phyloP scores from a whole-genome alignment of 495 filamentous ascomycete species.

The Xylaria venustula region DNA sequence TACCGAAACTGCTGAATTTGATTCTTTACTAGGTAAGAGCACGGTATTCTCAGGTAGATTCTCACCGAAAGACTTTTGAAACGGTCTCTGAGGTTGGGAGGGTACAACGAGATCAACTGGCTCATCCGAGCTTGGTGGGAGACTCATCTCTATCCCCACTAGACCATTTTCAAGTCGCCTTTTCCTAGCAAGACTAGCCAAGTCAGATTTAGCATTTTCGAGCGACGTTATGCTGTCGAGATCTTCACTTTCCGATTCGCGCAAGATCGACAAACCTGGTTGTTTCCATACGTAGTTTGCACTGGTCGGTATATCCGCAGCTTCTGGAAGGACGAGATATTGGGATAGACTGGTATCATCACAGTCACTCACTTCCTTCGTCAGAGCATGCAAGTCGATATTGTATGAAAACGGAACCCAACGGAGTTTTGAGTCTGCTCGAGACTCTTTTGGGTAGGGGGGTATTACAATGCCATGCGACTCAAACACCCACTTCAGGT shows the following conservation, averaged over 20 bases:
- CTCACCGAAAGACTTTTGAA: neutral
- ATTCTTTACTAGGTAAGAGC: constrained; percentile 19
- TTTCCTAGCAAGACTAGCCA: constrained; percentile 23
- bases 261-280: constrained; percentile 52
- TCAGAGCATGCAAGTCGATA: constrained; percentile 26
- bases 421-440: constrained; percentile 43
- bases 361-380: constrained; percentile 32
- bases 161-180: constrained; percentile 12
- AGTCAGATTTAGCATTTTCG: neutral
- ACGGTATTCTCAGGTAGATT: neutral
- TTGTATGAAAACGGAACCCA: constrained; percentile 47
- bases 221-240: constrained; percentile 40
- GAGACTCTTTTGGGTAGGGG: constrained; percentile 42
- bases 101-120: constrained; percentile 7
- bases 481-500: constrained; percentile 34
- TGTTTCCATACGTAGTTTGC: constrained; percentile 50
- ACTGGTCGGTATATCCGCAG: constrained; percentile 33
- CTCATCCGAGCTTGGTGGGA: neutral
- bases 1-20: constrained; percentile 18
- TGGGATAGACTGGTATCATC: constrained; percentile 25
- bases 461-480: constrained; percentile 23
- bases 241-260: constrained; percentile 44
- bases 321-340: constrained; percentile 23
- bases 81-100: neutral
- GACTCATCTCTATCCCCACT: neutral